These are phyloP conservation scores for Epichloe sylvatica DNA, from an alignment of 2,329 filamentous ascomycete genomes.

Conservation along the genomic window DNA sequence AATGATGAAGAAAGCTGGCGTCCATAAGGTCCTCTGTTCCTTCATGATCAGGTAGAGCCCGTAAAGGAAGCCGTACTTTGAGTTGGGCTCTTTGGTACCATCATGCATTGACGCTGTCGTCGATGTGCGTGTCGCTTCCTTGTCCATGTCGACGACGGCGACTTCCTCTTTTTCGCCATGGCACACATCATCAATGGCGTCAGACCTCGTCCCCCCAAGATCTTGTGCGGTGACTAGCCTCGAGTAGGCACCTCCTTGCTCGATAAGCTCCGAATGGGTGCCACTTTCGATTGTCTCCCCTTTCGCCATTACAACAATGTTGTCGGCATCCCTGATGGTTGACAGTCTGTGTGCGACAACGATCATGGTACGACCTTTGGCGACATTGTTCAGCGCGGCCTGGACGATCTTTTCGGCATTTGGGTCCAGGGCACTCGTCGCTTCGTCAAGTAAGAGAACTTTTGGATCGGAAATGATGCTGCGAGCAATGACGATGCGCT, in stretches of 20 bases:
- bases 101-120: conserved; percentile 9
- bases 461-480: conserved; percentile 50
- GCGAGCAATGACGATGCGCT: conserved; percentile 52
- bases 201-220: conserved; percentile 16
- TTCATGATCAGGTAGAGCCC: conserved; percentile 17
- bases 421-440: conserved; percentile 43
- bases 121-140: conserved; percentile 11
- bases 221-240: conserved; percentile 34
- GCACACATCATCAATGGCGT: conserved; percentile 2
- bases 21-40: conserved; percentile 18
- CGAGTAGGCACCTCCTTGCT: conserved; percentile 32
- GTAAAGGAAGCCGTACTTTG: conserved; percentile 14
- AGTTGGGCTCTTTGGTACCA: conserved; percentile 4
- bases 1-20: conserved; percentile 8
- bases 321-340: conserved; percentile 47
- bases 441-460: conserved; percentile 55
- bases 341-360: conserved; percentile 49
- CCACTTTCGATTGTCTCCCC: conserved; percentile 48
- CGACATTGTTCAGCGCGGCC: conserved; percentile 37
- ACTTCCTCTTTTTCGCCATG: conserved; percentile 8
- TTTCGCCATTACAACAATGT: conserved; percentile 49
- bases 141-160: conserved; percentile 15
- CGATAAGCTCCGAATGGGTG: conserved; percentile 43
- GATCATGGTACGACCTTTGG: conserved; percentile 47
- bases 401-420: conserved; percentile 39